Evolutionary conservation across 345 rosid species (phyloP), one percentile per base, ranked within the genome.

Genomic region (Populus euphratica): DNA sequence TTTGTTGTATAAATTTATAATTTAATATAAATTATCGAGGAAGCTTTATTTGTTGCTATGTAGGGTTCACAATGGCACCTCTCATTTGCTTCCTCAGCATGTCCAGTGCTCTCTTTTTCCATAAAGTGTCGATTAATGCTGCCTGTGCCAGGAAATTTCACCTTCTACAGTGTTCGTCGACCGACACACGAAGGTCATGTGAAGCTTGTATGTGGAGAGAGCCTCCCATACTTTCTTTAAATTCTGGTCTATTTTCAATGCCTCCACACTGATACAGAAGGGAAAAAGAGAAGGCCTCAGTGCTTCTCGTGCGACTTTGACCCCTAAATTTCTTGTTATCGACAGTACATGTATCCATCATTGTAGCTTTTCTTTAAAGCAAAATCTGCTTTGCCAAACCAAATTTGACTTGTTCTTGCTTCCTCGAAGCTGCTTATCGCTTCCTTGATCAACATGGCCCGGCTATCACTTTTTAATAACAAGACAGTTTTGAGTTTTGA

Each of bases 101-200:
- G 59, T 1, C 0, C 29, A 23, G 12, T 59, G 29, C 65, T 39
- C 39, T 52, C 23, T 20, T 25, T 20, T 47, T 21, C 6, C 1
- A 50, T 4, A 39, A 73, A 0, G 3, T 13, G 16, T 20, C 5
- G 50, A 29, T 23, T 4, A 23, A 23, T 4, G 16, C 18, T 4
- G 25, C 44, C 71, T 18, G 43, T 82, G 87, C 79, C 81, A 68
- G 82, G 76, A 62, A 73, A 72, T 18, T 39, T 72, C 64, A 59
- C 64, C 29, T 74, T 77, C 77, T 41, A 63, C 56, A 43, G 47
- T 43, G 49, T 74, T 33, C 49, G 71, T 54, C 39, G 76, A 56
- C 76, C 77, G 52, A 71, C 79, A 64, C 85, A 75, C 78, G 81
- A 70, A 54, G 77, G 69, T 81, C 83, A 77, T 83, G 83, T 77